Evolutionary conservation across 208 protist species (phyloP), one percentile per base, ranked within the genome.

Genomic region (Crithidia acanthocephali): DNA sequence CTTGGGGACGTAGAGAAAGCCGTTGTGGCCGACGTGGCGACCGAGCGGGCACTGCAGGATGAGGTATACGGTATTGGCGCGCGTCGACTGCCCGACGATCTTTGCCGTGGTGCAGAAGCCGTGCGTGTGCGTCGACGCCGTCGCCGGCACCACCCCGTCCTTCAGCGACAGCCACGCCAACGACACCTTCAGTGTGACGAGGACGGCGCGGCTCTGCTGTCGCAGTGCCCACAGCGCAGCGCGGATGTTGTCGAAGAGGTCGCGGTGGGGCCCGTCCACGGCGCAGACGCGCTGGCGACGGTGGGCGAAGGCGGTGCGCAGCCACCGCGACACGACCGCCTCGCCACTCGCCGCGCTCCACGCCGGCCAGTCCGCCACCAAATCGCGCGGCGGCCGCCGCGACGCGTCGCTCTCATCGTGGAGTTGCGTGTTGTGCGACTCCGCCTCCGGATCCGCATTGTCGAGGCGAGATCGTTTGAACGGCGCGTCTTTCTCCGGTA

Each of bases 41-140:
- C 91, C 91, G 58, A 96, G 89, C 45, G 88, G 91, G 18, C 73
- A 77, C 72, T 94, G 88, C 33, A 90, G 72, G 66, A 96, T 89
- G n/a, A 93, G 72, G 57, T 87, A 81, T 25, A 84, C 68, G n/a
- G 72, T 84, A 58, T 86, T 88, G 50, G 85, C 62, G 5, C 87
- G 74, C 2, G 79, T 68, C 28, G 62, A 76, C 74, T 92, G 87
- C 7, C 91, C 91, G 23, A 94, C 79, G 23, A 93, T 68, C 79
- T 94, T 94, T 28, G 88, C 76, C 1, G 83, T 86, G 27, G 91
- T 96, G 69, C 81, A 84, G 75, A 96, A 91, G 15, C 80, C 75
- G 22, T 81, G 70, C 37, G 62, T 63, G 50, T 72, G 62, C 60
- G 59, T 25, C 22, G 47, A 59, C 35, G 37, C 53, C 65, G 80